Conservation (phyloP, 1,284 basidiomycete genomes). For the Vanrija sp. region DNA sequence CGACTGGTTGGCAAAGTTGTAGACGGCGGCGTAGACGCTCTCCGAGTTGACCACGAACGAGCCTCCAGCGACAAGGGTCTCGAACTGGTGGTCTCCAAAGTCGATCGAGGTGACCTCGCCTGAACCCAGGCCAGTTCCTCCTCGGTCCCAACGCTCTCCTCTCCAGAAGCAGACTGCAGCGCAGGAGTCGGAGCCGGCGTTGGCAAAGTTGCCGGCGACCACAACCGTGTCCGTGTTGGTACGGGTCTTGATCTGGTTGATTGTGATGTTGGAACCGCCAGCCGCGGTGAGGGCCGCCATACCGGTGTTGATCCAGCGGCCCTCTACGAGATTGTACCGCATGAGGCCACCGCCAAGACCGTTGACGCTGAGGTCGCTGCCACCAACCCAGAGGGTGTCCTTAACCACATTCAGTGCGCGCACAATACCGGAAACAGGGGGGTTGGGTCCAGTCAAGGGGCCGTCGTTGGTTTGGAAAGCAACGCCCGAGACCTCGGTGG, state of each 20-base stretch:
- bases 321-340: slow-evolving; percentile 65
- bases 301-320: slow-evolving; percentile 59
- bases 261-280: slow-evolving; percentile 50
- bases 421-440: slow-evolving; percentile 62
- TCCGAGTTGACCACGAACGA: slow-evolving; percentile 63
- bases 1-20: slow-evolving; percentile 57
- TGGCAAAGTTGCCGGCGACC: slow-evolving; percentile 79
- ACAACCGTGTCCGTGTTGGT: slow-evolving; percentile 65
- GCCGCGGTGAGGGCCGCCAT: slow-evolving; percentile 38
- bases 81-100: slow-evolving; percentile 51
- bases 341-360: slow-evolving; percentile 59
- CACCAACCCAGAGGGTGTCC: slow-evolving; percentile 71
- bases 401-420: slow-evolving; percentile 62
- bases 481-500: slow-evolving; percentile 54
- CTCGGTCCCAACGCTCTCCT: slow-evolving; percentile 72
- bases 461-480: slow-evolving; percentile 67
- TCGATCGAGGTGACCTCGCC: slow-evolving; percentile 76
- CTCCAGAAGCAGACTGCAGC: slow-evolving; percentile 77
- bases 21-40: slow-evolving; percentile 66
- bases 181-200: slow-evolving; percentile 72
- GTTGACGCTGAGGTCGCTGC: slow-evolving; percentile 51
- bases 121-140: slow-evolving; percentile 62
- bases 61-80: slow-evolving; percentile 67
- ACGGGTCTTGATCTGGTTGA: slow-evolving; percentile 69
- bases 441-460: slow-evolving; percentile 57